These are phyloP conservation scores for Posidonia australis DNA, from an alignment of 106 monocot genomes.

Conservation along the genomic window DNA sequence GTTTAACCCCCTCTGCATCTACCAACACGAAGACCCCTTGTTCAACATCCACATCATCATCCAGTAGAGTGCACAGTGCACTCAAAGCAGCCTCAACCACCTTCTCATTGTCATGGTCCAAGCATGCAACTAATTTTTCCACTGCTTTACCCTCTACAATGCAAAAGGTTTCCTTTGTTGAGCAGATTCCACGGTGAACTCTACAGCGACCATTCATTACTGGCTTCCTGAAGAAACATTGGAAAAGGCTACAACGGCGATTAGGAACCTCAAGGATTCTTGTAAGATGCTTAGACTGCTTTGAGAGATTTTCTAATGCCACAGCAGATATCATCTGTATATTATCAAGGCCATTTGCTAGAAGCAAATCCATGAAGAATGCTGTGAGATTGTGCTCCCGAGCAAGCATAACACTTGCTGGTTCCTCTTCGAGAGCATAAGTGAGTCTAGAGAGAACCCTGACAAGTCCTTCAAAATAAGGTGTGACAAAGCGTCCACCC, in stretches of 20 bases:
- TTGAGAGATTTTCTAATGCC: conserved; percentile 77
- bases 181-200: conserved; percentile 8
- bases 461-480: conserved; percentile 70
- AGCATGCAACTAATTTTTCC: conserved; percentile 10
- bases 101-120: conserved; percentile 15
- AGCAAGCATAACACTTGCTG: conserved; percentile 30
- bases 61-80: conserved; percentile 23
- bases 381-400: conserved; percentile 50
- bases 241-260: conserved; percentile 7
- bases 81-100: conserved; percentile 19
- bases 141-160: conserved; percentile 5
- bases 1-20: conserved; percentile 57
- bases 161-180: conserved; percentile 2
- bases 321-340: conserved; percentile 57
- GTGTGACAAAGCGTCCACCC: conserved; percentile 48
- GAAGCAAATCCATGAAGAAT: conserved; percentile 66
- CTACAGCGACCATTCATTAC: background rate
- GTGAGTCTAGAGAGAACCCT: conserved; percentile 68
- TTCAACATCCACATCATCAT: conserved; percentile 40
- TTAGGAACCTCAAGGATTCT: conserved; percentile 6
- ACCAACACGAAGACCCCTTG: conserved; percentile 54
- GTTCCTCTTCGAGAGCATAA: conserved; percentile 39
- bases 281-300: conserved; percentile 52
- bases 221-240: background rate
- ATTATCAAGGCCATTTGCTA: conserved; percentile 63